phyloP scores from a whole-genome alignment of 2,329 filamentous ascomycete genomes.

The Fusarium beomiforme region DNA sequence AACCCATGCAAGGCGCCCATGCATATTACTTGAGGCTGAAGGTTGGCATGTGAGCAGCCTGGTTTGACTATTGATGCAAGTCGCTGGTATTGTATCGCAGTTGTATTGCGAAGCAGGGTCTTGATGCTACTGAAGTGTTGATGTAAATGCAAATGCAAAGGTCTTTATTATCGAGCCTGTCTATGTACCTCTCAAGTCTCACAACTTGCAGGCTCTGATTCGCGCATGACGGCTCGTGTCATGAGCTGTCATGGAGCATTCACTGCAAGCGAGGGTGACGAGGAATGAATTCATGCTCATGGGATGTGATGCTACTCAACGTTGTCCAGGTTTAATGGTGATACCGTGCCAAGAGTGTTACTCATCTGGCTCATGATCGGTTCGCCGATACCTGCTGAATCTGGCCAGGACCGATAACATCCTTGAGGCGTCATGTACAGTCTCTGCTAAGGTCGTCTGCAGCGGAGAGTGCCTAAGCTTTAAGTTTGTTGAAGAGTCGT shows the following conservation, averaged over 20 bases:
- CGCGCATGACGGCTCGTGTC: conserved; percentile 15
- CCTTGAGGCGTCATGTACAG: not conserved
- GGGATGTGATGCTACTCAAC: conserved; percentile 26
- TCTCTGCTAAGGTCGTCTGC: too few relatives aligned
- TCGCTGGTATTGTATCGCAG: conserved; percentile 5
- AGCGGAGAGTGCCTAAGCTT: too few relatives aligned
- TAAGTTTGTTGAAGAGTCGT: not conserved
- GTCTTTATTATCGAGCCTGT: not conserved
- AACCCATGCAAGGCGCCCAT: conserved; percentile 11
- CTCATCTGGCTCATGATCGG: not conserved
- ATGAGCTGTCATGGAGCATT: not conserved
- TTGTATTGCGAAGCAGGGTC: not conserved
- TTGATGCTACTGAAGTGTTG: not conserved
- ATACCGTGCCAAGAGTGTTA: not conserved
- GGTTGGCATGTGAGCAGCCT: conserved; percentile 21
- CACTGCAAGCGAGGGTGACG: conserved; percentile 21
- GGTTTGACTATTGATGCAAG: conserved; percentile 31
- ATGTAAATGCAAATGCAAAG: not conserved
- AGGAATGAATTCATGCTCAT: conserved; percentile 13
- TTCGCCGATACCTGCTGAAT: not conserved
- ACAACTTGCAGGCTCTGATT: not conserved
- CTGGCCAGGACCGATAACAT: not conserved
- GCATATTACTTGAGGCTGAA: conserved; percentile 21
- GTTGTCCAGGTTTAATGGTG: not conserved
- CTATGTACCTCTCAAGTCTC: conserved; percentile 25